phyloP scores from a whole-genome alignment of 108 stramenopile species.

The Thalassiosira profunda region DNA sequence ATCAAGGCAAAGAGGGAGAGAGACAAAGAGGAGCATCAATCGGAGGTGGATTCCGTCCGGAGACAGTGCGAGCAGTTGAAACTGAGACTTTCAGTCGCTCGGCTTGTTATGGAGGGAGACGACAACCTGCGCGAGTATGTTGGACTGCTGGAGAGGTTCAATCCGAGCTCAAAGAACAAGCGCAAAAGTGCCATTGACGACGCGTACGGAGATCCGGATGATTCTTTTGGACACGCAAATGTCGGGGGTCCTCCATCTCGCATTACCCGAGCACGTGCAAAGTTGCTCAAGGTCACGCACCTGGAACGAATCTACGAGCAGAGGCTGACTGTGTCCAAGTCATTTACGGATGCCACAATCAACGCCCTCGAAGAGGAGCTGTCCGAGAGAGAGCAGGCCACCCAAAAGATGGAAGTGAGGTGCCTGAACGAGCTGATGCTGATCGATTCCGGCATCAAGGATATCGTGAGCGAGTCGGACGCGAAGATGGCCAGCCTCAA shows the following conservation, averaged over 20 bases:
- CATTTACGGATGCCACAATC: slow-evolving; percentile 52
- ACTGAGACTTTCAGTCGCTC: slow-evolving; percentile 37
- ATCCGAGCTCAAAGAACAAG: slow-evolving; percentile 7
- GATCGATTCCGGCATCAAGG: slow-evolving; percentile 42
- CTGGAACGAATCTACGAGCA: slow-evolving; percentile 40
- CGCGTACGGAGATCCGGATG: background rate
- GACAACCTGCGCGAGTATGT: slow-evolving; percentile 50
- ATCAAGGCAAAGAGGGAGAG: slow-evolving; percentile 43
- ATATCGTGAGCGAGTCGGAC: slow-evolving; percentile 13
- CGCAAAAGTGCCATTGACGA: slow-evolving; percentile 8
- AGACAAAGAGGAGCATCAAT: slow-evolving; percentile 36
- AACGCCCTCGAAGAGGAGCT: slow-evolving; percentile 53
- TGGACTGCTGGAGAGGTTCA: slow-evolving; percentile 31
- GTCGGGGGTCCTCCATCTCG: slow-evolving; percentile 27
- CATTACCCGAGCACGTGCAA: slow-evolving; percentile 44
- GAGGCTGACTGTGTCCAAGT: slow-evolving; percentile 41
- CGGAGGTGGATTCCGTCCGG: slow-evolving; percentile 39
- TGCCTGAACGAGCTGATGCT: slow-evolving; percentile 49
- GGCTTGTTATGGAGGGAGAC: slow-evolving; percentile 53
- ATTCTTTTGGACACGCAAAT: background rate
- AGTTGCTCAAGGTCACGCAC: slow-evolving; percentile 43
- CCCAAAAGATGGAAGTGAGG: slow-evolving; percentile 48
- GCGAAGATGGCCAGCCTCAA: slow-evolving; percentile 22
- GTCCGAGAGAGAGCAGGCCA: slow-evolving; percentile 31
- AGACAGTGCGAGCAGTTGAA: slow-evolving; percentile 51